Base-by-base conservation (phyloP, 1,139 yeast species). In the Candida pseudoviswanathii region DNA sequence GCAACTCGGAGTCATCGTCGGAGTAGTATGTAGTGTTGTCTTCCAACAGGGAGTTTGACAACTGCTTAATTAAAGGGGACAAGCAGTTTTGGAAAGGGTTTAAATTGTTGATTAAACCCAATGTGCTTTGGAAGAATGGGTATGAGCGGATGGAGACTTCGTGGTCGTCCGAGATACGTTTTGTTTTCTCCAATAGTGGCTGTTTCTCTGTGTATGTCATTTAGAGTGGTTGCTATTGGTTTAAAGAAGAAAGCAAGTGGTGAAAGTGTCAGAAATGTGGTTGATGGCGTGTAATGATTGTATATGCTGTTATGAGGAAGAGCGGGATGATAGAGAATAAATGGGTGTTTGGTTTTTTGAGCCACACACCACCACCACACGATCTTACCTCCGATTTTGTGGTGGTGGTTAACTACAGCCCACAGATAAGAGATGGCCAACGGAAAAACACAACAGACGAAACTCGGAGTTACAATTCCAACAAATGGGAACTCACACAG, bases 1-100 rank as follows among this genome's bases (percentile, higher is more conserved):
- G 66, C 27, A 69, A 56, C 5, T 55, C 51, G 7, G 50, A 62
- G 29, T 63, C 64, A 36, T 67, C 71, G 36, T 65, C 68, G 2
- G 57, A 49, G 33, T 54, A 52, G 32, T 29, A 34, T 5, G 16
- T 31, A 27, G 56, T 57, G 11, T 51, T 49, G 9, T 54, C 54
- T 9, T 54, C 59, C 16, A 46, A 11, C 9, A 40, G 45, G 3
- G 40, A 38, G 7, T 44, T 47, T 4, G 40, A 41, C 8, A 50
- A 29, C 6, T 43, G 41, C 29, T 39, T 51, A 11, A 54, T 32
- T 7, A 59, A 46, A 5, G 42, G 56, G 1, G 71, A 68, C 27
- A 69, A 56, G 44, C 56, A 53, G 32, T 31, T 47, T 44, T 51
- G 52, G 37, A 53, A 52, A 5, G 53, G 66, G 40, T 41, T 49